Evolutionary conservation across 805 yeast genomes (phyloP).

Genomic region (Maudiozyma pseudohumilis): DNA sequence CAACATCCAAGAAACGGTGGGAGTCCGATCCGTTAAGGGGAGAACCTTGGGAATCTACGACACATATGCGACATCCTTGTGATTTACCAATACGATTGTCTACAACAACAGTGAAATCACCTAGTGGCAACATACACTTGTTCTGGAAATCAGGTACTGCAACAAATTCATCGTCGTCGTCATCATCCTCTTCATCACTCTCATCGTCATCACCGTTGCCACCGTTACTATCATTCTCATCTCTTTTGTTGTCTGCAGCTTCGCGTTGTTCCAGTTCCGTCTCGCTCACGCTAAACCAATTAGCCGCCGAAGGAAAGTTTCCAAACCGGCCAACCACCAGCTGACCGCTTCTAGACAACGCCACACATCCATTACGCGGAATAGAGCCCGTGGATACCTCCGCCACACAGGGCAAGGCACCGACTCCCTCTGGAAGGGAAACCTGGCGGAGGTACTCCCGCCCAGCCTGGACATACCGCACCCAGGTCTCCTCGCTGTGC

Average conservation of each 20-base stretch:
- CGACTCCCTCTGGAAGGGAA: constrained; percentile 10
- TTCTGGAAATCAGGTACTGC: constrained; percentile 7
- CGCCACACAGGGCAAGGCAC: constrained; percentile 8
- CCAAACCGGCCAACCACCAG: constrained; percentile 22
- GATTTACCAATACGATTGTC: constrained; percentile 3
- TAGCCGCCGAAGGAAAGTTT: constrained; percentile 12
- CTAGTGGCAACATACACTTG: constrained; percentile 6
- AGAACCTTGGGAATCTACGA: too few species aligned
- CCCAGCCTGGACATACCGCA: constrained; percentile 18
- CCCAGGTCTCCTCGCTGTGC: constrained; percentile 29
- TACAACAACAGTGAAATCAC: constrained; percentile 2
- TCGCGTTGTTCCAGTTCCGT: constrained; percentile 2
- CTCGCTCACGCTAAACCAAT: constrained; percentile 18
- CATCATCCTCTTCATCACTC: constrained; percentile 14
- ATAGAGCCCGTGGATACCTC: constrained; percentile 18
- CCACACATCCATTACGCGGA: constrained; percentile 22
- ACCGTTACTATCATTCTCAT: constrained; percentile 6
- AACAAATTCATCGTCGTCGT: constrained; percentile 6
- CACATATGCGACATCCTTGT: too few species aligned
- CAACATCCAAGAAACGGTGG: too few species aligned
- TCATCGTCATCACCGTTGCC: constrained; percentile 5
- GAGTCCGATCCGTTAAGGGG: too few species aligned
- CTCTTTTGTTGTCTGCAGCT: constrained; percentile 5
- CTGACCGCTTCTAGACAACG: constrained; percentile 18
- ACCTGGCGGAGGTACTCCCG: constrained; percentile 24